Percentiles rank a stretch among this genome's conserved stretches.
phyloP scores from a whole-genome alignment of 2,329 filamentous ascomycete species.

The Epichloe uncinata region DNA sequence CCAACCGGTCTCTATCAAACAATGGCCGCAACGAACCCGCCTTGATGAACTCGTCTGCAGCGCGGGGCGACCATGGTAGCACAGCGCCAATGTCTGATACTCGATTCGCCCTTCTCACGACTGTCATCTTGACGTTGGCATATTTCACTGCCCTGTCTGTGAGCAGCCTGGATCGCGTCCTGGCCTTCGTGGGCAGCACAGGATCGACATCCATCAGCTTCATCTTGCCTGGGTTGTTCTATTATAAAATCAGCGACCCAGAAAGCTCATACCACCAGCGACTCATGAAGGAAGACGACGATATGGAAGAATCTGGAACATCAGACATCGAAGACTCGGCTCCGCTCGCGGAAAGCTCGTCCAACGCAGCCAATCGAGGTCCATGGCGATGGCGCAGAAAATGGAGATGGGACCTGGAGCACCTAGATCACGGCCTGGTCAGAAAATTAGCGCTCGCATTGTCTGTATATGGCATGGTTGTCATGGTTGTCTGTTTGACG shows the following conservation, averaged over 20 bases:
- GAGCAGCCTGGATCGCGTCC: slow-evolving; percentile 73
- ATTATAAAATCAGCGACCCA: slow-evolving; percentile 93
- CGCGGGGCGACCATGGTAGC: slow-evolving; percentile 38
- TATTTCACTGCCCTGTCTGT: slow-evolving; percentile 89
- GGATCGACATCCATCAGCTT: slow-evolving; percentile 94
- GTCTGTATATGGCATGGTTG: slow-evolving; percentile 68
- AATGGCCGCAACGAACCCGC: slow-evolving; percentile 27
- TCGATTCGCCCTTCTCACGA: slow-evolving; percentile 82
- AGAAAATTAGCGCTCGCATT: slow-evolving; percentile 62
- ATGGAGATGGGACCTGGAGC: slow-evolving; percentile 47
- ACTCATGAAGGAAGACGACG: slow-evolving; percentile 82
- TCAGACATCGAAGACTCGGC: slow-evolving; percentile 36
- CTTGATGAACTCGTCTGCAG: slow-evolving; percentile 25
- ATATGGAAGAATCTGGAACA: slow-evolving; percentile 47
- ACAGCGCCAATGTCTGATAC: slow-evolving; percentile 64
- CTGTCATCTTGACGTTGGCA: slow-evolving; percentile 66
- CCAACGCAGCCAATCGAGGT: slow-evolving; percentile 19
- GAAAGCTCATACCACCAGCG: slow-evolving; percentile 77
- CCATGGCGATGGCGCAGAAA: slow-evolving; percentile 39
- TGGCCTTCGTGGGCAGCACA: slow-evolving; percentile 91
- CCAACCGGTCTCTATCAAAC: slow-evolving; percentile 31
- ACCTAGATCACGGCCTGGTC: slow-evolving; percentile 51
- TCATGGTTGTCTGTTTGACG: slow-evolving; percentile 79
- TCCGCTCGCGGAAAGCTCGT: slow-evolving; percentile 28
- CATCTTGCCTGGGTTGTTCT: slow-evolving; percentile 90